A percentile compares a stretch with the other conserved stretches of the same genome.
phyloP scores from a whole-genome alignment of 2,329 filamentous ascomycete species.

The Ophiocordyceps robertsii region DNA sequence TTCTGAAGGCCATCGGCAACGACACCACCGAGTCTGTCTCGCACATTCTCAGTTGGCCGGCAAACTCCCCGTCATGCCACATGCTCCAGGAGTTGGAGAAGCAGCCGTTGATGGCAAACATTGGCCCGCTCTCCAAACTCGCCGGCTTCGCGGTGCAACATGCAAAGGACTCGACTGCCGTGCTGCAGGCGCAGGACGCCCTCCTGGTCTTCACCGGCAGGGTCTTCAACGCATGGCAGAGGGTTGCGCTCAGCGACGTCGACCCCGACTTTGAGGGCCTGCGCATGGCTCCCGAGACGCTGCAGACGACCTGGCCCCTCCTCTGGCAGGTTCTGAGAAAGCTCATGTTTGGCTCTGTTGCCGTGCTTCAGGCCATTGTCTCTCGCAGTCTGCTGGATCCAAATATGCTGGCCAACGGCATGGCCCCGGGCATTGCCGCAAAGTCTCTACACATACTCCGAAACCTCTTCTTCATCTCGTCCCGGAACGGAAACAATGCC shows the following conservation, averaged over 20 bases:
- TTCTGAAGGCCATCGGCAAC: conserved; percentile 54
- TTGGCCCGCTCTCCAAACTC: conserved; percentile 54
- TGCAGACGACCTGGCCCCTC: conserved; percentile 51
- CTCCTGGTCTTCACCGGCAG: conserved; percentile 53
- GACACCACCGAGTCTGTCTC: conserved; percentile 42
- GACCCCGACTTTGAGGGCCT: conserved; percentile 53
- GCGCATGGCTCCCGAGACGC: conserved; percentile 50
- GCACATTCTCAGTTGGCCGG: conserved; percentile 47
- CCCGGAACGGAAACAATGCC: conserved; percentile 53
- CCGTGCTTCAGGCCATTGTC: conserved; percentile 61
- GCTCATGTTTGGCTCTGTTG: conserved; percentile 61
- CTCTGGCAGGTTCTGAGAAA: conserved; percentile 67
- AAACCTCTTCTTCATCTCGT: conserved; percentile 71
- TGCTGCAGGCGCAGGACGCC: conserved; percentile 43
- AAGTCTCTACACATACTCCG: conserved; percentile 63
- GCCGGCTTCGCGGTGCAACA: conserved; percentile 51
- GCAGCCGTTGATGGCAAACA: conserved; percentile 48
- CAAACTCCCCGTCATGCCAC: conserved; percentile 43
- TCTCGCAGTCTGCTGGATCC: conserved; percentile 46
- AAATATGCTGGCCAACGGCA: conserved; percentile 25
- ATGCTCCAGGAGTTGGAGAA: conserved; percentile 44
- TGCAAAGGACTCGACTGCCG: conserved; percentile 26
- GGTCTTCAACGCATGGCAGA: conserved; percentile 59
- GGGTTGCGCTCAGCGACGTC: conserved; percentile 59
- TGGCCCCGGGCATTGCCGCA: conserved; percentile 51